Base-by-base conservation (phyloP, 805 yeast genomes). In the Barnettozyma californica region DNA sequence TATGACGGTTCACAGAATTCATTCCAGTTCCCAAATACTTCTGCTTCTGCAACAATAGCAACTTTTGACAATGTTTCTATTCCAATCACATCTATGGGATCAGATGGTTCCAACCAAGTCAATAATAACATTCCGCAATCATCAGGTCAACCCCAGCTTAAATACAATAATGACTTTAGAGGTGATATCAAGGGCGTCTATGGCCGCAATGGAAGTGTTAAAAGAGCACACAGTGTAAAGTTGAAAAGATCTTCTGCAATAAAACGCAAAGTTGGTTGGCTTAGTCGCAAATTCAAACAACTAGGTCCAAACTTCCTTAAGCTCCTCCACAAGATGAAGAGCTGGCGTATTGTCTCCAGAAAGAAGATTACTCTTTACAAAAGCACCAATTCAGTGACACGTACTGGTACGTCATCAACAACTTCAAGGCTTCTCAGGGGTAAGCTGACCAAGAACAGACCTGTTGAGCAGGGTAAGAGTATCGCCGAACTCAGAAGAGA, bases 1-100 rank as follows among this genome's bases (percentile, higher is more conserved):
- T 70, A 68, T 46, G 63, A 62, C 21, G 75, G 75, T 5, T 56
- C 66, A 2, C 75, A 70, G 51, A 61, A 67, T 65, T 65, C 55
- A 14, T 71, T 71, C 54, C 62, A 63, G 46, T 71, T 70, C 46
- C 75, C 75, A 14, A 16, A 18, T 9, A 27, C 34, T 11, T 16
- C 41, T 13, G 18, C 40, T 1, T 40, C 44, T 14, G 39, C 42
- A n/a, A 31, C 38, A 23, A 25, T 20, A 19, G 41, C 27, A 14
- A 38, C 39, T 9, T 25, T 19, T 25, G 20, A 23, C 21, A 42
- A 40, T 19, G 25, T 23, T 27, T 40, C 37, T 20, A 41, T 29
- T 23, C 29, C 46, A 19, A 31, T 45, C 34, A 42, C 37, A 16
- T 35, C 44, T 18, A 36, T 25, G 16, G 21, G 38, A 7, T 25